Conservation (phyloP, 139 green algal genomes). For the Tetratostichococcus sp. region DNA sequence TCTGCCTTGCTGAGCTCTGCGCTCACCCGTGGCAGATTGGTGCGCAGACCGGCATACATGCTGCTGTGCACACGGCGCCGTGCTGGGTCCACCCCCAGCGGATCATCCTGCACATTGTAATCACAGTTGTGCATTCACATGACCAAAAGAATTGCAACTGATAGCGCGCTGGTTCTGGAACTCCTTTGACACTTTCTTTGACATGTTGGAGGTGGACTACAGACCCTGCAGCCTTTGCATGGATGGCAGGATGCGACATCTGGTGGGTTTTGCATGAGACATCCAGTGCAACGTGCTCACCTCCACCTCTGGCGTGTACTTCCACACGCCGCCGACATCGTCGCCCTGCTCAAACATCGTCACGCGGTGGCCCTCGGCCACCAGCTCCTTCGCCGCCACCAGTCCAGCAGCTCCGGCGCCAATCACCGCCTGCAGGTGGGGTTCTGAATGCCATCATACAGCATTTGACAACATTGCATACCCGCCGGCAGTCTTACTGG, state of each 20-base stretch:
- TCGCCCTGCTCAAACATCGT: conserved; percentile 53
- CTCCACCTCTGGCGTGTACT: conserved; percentile 25
- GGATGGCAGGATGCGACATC: too few species aligned
- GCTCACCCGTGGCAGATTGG: conserved; percentile 62
- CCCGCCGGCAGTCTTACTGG: too few species aligned
- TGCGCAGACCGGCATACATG: conserved; percentile 67
- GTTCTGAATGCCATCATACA: too few species aligned
- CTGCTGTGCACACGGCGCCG: conserved; percentile 32
- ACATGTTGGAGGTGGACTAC: background rate
- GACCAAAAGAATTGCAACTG: too few species aligned
- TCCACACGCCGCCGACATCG: conserved; percentile 52
- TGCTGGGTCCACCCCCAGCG: conserved; percentile 6
- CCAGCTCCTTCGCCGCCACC: conserved; percentile 57
- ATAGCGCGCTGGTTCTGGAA: too few species aligned
- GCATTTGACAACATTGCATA: too few species aligned
- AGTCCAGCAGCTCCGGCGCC: conserved; percentile 72
- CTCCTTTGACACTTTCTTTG: too few species aligned
- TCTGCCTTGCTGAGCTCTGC: too few species aligned
- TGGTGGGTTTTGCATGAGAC: background rate
- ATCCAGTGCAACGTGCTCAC: too few species aligned
- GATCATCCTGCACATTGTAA: conserved; percentile 10
- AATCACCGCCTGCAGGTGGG: conserved; percentile 64
- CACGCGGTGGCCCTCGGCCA: conserved; percentile 41
- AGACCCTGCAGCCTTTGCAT: too few species aligned
- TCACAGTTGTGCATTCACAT: background rate